These are phyloP conservation scores for Pestalotiopsis sp. DNA, from an alignment of 2,329 filamentous ascomycete species.

Conservation along the genomic window DNA sequence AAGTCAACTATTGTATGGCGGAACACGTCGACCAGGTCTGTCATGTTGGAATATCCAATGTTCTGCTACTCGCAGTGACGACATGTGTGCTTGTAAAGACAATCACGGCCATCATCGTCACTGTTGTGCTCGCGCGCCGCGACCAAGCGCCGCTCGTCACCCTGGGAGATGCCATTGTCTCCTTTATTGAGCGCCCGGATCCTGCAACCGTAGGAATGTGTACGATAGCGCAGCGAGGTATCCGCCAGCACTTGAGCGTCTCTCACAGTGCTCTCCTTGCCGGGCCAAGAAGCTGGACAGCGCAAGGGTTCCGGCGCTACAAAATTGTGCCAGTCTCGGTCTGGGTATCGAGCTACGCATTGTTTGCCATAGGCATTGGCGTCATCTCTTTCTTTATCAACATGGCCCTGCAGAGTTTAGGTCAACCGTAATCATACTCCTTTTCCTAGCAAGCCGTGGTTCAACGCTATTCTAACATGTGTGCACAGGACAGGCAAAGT, in stretches of 20 bases:
- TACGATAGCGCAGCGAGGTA: constrained; percentile 17
- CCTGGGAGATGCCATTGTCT: constrained; percentile 53
- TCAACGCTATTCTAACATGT: neutral
- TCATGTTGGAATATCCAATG: constrained; percentile 22
- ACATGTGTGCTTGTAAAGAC: constrained; percentile 43
- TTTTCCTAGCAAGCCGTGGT: neutral
- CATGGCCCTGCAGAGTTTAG: neutral
- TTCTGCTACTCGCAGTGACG: constrained; percentile 22
- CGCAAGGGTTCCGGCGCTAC: constrained; percentile 10
- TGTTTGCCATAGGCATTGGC: neutral
- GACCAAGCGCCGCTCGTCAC: constrained; percentile 49
- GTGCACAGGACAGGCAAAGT: constrained; percentile 5
- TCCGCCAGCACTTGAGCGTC: constrained; percentile 12
- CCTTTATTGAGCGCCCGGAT: constrained; percentile 51
- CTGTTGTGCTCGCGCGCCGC: constrained; percentile 29
- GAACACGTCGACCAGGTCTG: constrained; percentile 19
- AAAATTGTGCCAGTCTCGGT: constrained; percentile 13
- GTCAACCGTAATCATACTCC: neutral
- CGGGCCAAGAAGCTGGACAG: constrained; percentile 17
- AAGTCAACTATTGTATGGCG: constrained; percentile 23
- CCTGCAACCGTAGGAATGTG: constrained; percentile 35
- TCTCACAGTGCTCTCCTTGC: constrained; percentile 8
- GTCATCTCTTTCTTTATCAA: neutral
- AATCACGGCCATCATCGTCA: constrained; percentile 31
- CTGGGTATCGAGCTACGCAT: neutral